Evolutionary conservation across 257 asterid species (phyloP), one percentile per base, ranked within the genome.

Genomic region (Solanum habrochaites): DNA sequence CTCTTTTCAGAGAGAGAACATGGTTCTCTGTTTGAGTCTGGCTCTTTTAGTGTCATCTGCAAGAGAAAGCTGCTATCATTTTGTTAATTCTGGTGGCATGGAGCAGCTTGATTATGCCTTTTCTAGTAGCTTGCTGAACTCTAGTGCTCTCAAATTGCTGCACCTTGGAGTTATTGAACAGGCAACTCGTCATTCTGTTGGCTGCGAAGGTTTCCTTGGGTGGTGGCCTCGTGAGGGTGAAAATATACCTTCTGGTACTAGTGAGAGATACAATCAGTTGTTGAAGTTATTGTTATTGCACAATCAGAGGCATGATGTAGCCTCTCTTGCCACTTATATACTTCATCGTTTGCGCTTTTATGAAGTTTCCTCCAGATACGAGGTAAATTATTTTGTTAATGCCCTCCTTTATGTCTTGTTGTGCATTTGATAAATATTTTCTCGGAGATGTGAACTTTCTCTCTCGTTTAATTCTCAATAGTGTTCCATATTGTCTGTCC

Each of bases 291-390:
- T 97, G 91, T 91, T 97, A 88, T 87, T 97, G 93, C 95, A 93
- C 92, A 93, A 88, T 90, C 97, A 89, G 88, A 94, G 97, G 89
- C 98, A 97, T 90, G 98, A 94, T 91, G 92, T 96, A 89, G 98
- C 98, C 73, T 94, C 97, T 83, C 93, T 94, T 85, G 93, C 96
- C 78, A 92, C 99, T 81, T 92, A 93, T 90, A 90, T 96, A 89
- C 99, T 97, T 92, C 94, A 96, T 87, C 99, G 98, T 78, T 14
- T 93, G 91, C 97, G 95, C 52, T 90, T 93, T 60, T 97, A 96
- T 92, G 99, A 97, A 93, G 95, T 95, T 91, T 94, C 98, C 88
- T 94, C 98, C 72, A 91, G 97, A 96, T 96, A 93, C 88, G 99
- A 97, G 98, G 99, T 97, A 92, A 83, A 69, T 87, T 86, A 60